phyloP scores from a whole-genome alignment of 306 rosid genomes.

The Dryas drummondii region DNA sequence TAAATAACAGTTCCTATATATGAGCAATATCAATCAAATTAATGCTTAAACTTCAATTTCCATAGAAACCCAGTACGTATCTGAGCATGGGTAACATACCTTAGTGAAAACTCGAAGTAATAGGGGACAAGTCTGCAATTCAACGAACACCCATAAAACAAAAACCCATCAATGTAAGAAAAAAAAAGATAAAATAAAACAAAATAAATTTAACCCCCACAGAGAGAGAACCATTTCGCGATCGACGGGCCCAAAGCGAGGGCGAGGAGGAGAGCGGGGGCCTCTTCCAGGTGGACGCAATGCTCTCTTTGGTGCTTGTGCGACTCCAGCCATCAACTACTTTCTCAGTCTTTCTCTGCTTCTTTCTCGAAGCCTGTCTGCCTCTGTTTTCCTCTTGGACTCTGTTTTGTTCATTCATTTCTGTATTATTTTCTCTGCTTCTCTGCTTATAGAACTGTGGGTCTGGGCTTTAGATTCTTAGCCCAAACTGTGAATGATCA shows the following conservation, averaged over 20 bases:
- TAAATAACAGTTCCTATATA: not conserved
- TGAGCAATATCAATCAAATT: not conserved
- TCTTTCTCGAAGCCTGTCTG: not conserved
- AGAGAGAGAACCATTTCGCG: constrained; percentile 44
- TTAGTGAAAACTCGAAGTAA: constrained; percentile 88
- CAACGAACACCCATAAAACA: not conserved
- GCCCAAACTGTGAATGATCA: too few relatives aligned
- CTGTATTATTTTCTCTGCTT: not conserved
- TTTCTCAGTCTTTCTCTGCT: not conserved
- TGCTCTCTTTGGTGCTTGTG: constrained; percentile 46
- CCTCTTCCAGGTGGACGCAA: constrained; percentile 32
- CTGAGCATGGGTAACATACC: constrained; percentile 37
- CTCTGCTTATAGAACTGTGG: not conserved
- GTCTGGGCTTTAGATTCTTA: not conserved
- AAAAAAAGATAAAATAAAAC: not conserved
- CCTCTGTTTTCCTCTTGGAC: not conserved
- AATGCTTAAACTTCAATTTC: not conserved
- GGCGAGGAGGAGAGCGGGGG: constrained; percentile 31
- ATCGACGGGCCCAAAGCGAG: constrained; percentile 41
- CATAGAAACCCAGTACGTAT: not conserved
- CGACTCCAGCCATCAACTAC: constrained; percentile 34
- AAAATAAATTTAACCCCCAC: not conserved
- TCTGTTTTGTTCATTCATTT: not conserved
- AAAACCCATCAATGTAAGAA: not conserved
- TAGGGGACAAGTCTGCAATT: constrained; percentile 78